Base-by-base conservation (phyloP, 2,329 filamentous ascomycete species). In the Fusarium pseudoanthophilum region DNA sequence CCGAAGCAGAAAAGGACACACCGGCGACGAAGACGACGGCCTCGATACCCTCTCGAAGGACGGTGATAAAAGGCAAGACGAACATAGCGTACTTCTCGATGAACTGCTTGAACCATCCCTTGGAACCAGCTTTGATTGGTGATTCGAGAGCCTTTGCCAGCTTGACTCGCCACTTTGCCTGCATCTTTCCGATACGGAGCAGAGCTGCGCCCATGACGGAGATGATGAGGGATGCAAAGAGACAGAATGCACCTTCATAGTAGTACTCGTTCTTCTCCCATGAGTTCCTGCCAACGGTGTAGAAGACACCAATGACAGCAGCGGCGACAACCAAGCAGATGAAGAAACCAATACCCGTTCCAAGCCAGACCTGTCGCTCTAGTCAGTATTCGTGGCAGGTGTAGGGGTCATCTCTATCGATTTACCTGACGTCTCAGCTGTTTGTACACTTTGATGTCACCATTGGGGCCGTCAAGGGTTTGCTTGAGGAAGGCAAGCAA, bases 91-190 rank as follows among this genome's bases (percentile, higher is more conserved):
- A 96, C 81, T 93, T 94, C 81, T 95, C 92, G 26, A 86, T 82
- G 83, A 89, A 93, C 62, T 84, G 83, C 82, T 92, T 92, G 71
- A 95, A 57, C 77, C 84, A 84, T 30, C 79, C 79, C 7, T 79
- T 79, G 21, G 81, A 79, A 36, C 83, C 83, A 20, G 88, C 84
- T 45, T 80, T 80, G 66, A 85, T 71, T 16, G 86, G 84, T 3
- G 78, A 80, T 74, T 93, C 90, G 36, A 96, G 83, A 5, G 92
- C 90, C 76, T 89, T 89, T 24, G 91, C 89, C 30, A 97, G 89
- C 88, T 96, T 96, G 77, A 92, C 84, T n/a, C 91, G 89, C 95
- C 94, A 97, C 83, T 96, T 96, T 70, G 92, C 91, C 80, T 95
- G 93, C 81, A 96, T 88, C 82, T 95, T 96, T 69, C 91, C 92